Evolutionary conservation across 345 rosid species (phyloP), one percentile per base, ranked within the genome.

Genomic region (Ceriops decandra): DNA sequence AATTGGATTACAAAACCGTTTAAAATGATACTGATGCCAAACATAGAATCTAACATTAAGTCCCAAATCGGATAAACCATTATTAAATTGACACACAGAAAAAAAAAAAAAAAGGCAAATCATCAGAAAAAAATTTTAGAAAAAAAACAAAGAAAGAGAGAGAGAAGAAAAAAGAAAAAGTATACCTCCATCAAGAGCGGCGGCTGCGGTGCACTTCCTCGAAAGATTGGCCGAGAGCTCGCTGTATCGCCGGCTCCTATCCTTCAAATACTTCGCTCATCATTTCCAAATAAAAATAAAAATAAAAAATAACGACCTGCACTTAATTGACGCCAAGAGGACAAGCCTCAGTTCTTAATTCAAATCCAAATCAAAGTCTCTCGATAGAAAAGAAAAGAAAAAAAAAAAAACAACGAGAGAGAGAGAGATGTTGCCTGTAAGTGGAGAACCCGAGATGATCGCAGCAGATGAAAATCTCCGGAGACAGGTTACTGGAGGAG

Each of bases 191-290:
- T 21, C 69, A 56, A 68, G 76, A 30, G 80, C 57, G 22, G 10
- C 57, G 24, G 72, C 66, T 0, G 73, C 64, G 17, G 58, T 76
- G 69, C 80, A 76, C 52, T 63, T 76, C 62, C 67, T 67, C 33
- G 80, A 72, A 9, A 72, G 66, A 65, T 72, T 76, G 7, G 73
- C 69, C 7, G 80, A 76, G 21, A 76, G 70, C 63, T 76, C 80
- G 66, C 80, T 72, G 64, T 76, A 76, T 26, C 63, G 76, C 21
- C 76, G 80, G 80, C 62, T 76, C 80, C 52, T 72, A 76, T 38
- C 80, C 66, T 52, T 76, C 80, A 64, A 72, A 76, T 19, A 72
- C 76, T 20, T 58, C 53, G 26, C 80, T 72, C 80, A 76, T 76
- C 54, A 19, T 71, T 36, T 26, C 52, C 28, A 7, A 13, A 61